phyloP scores from a whole-genome alignment of 768 basidiomycete species.

The Suillus sp. region DNA sequence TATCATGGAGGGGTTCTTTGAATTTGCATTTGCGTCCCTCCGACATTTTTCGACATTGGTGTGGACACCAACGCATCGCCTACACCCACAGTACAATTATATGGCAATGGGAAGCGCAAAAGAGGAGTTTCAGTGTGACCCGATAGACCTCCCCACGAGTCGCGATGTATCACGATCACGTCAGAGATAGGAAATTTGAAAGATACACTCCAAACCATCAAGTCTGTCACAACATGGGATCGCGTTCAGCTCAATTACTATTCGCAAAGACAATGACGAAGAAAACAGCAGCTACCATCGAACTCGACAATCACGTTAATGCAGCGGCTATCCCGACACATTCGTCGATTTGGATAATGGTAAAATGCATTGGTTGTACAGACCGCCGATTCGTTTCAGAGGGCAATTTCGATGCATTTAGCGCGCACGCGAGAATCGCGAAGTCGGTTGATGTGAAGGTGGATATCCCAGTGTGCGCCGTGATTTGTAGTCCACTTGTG shows the following conservation, averaged over 20 bases:
- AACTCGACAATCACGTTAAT: slow-evolving; percentile 40
- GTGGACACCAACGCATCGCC: not conserved
- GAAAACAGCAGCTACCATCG: slow-evolving; percentile 58
- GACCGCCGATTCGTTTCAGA: slow-evolving; percentile 43
- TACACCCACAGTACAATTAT: slow-evolving; percentile 4
- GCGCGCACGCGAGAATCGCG: slow-evolving; percentile 41
- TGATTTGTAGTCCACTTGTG: not conserved
- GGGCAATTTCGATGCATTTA: slow-evolving; percentile 79
- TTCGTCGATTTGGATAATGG: slow-evolving; percentile 75
- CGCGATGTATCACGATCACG: slow-evolving; percentile 37
- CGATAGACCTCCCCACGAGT: slow-evolving; percentile 13
- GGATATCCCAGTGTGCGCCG: slow-evolving; percentile 10
- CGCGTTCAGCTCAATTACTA: slow-evolving; percentile 13
- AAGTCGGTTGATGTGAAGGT: slow-evolving; percentile 41
- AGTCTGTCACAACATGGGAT: not conserved
- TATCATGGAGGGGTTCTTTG: not conserved
- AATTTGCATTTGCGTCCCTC: not conserved
- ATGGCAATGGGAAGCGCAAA: slow-evolving; percentile 24
- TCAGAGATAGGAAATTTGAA: slow-evolving; percentile 38
- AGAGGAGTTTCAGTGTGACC: slow-evolving; percentile 21
- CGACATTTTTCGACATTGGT: no score
- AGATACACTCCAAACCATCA: slow-evolving; percentile 25
- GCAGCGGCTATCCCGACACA: slow-evolving; percentile 50
- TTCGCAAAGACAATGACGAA: slow-evolving; percentile 54
- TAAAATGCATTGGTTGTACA: slow-evolving; percentile 30